Evolutionary conservation across 148 eudicot species (phyloP), one percentile per base, ranked within the genome.

Genomic region (Limonium bicolor): DNA sequence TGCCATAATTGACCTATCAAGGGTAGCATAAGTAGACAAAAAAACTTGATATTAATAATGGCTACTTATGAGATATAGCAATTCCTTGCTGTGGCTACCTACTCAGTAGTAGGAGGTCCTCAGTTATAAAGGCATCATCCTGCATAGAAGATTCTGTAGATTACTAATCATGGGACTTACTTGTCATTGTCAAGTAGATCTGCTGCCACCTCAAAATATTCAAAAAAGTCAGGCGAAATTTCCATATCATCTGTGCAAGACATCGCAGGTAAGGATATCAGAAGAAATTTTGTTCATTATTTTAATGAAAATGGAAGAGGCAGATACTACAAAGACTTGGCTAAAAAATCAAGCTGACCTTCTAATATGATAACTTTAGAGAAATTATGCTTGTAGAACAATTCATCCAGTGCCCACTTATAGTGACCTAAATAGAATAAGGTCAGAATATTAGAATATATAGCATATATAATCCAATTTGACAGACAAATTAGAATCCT

Each of bases 151-250:
- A 23, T n/a, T 2, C 4, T 17, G 26, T 41, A 2, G 24, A 45
- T 13, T 26, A 46, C 17, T 21, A 7, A 5, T 4, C 7, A 12
- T 4, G 10, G 52, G 43, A 51, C 87, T 58, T 60, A 80, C 99
- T 77, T 84, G 51, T 90, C 99, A 38, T 59, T 71, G 64, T 90
- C 95, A 60, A 90, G 93, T 49, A 90, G 74, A 32, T 60, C 41
- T 33, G 95, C 85, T 45, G 82, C 84, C 56, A 87, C 99, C 66
- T 90, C 95, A 76, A 90, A 90, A 71, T 84, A 90, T 70, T 75
- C 80, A 44, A 84, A 84, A 68, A 90, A 90, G 63, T 90, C 99
- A 20, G 95, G 87, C 32, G 99, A 79, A 42, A 90, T 80, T 66
- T 90, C 99, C 99, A 90, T 90, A 68, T 90, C 99, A 76, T 90